Evolutionary conservation across 2,329 filamentous ascomycete genomes (phyloP).

Genomic region (Aureobasidium uvarum): DNA sequence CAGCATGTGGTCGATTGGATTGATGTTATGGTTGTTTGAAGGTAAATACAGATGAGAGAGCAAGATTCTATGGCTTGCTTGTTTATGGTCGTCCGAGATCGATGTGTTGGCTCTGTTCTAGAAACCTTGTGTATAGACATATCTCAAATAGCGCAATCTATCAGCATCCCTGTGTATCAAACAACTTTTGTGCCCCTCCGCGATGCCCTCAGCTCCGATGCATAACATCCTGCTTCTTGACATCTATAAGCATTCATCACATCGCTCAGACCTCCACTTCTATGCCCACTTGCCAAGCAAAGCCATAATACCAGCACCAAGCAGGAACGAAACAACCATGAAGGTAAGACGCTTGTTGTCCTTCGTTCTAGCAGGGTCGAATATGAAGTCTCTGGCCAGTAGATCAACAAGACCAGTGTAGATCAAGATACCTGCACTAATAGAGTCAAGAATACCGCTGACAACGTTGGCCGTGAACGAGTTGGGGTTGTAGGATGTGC

Average conservation of each 20-base stretch:
- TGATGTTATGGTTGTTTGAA: background rate
- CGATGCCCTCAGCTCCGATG: background rate
- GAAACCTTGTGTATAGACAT: no score
- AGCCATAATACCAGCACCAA: slow-evolving; percentile 72
- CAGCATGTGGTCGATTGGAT: background rate
- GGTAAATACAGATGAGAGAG: background rate
- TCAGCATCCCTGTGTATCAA: no score
- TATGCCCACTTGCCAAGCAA: slow-evolving; percentile 81
- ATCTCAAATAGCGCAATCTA: no score
- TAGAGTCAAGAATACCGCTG: slow-evolving; percentile 85
- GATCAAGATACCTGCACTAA: slow-evolving; percentile 58
- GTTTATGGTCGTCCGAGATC: background rate
- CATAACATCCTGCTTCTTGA: background rate
- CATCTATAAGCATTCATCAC: background rate
- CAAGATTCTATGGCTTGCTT: background rate
- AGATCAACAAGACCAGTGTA: slow-evolving; percentile 51
- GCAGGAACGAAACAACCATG: slow-evolving; percentile 85
- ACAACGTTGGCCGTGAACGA: slow-evolving; percentile 57
- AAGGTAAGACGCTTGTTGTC: slow-evolving; percentile 85
- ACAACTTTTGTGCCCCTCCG: no score
- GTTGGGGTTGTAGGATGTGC: slow-evolving; percentile 55
- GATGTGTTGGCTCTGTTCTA: background rate
- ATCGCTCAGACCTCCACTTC: slow-evolving; percentile 31
- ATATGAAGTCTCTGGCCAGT: slow-evolving; percentile 54
- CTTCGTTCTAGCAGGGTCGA: slow-evolving; percentile 79